Conservation (phyloP, 1,284 basidiomycete species). For the Takashimella koratensis region DNA sequence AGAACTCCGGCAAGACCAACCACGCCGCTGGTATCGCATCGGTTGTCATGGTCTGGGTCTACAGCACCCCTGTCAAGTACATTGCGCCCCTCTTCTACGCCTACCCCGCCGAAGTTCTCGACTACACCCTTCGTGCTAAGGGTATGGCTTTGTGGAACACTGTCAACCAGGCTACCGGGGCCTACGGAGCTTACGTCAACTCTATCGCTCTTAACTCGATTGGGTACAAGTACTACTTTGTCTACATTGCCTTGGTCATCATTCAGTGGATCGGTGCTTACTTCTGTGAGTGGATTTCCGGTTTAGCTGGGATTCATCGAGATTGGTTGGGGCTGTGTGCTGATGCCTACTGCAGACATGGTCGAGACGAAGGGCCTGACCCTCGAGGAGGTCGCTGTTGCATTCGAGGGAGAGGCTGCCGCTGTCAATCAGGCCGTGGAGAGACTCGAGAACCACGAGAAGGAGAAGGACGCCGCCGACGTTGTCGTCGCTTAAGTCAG, state of each 20-base stretch:
- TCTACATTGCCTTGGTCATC: constrained; percentile 44
- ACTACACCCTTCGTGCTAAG: constrained; percentile 14
- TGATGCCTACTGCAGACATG: no score
- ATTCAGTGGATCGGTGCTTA: constrained; percentile 39
- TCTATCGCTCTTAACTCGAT: constrained; percentile 12
- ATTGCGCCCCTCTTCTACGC: no score
- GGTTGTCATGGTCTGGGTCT: constrained; percentile 23
- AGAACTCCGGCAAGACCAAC: constrained; percentile 3
- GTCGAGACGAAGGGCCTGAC: constrained; percentile 38
- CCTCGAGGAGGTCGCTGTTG: constrained; percentile 27
- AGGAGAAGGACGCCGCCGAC: no score
- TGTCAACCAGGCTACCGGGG: constrained; percentile 13
- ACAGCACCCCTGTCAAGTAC: constrained; percentile 15
- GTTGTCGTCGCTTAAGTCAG: no score
- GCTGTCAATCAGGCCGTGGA: no score
- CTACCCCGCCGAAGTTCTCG: constrained; percentile 17
- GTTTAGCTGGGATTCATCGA: no score
- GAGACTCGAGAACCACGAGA: no score
- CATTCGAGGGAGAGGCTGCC: no score
- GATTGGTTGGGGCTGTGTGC: no score
- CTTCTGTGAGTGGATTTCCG: constrained; percentile 26
- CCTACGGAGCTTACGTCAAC: constrained; percentile 16
- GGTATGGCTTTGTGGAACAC: constrained; percentile 26
- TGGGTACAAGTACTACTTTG: constrained; percentile 46
- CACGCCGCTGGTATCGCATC: constrained; percentile 7